These are phyloP conservation scores for Sugiyamaella boreocaroliniensis DNA, from an alignment of 805 yeast genomes.

Conservation along the genomic window DNA sequence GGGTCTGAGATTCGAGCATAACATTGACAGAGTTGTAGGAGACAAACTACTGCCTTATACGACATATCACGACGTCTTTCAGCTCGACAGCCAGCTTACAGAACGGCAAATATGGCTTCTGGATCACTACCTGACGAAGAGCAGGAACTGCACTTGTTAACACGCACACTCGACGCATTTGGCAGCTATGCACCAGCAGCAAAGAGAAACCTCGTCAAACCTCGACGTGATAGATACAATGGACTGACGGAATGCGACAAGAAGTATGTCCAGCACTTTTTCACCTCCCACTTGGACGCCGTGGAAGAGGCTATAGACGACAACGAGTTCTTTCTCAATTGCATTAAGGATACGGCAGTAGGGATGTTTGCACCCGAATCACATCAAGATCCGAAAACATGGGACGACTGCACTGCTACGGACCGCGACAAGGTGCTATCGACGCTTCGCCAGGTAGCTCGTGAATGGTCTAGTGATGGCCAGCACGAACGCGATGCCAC, in stretches of 20 bases:
- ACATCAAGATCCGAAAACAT: neutral
- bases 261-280: conserved; percentile 2
- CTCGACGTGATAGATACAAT: conserved; percentile 11
- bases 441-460: conserved; percentile 55
- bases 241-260: conserved; percentile 4
- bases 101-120: neutral
- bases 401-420: conserved; percentile 29
- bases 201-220: conserved; percentile 6
- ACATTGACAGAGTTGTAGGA: too few relatives aligned
- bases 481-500: conserved; percentile 51
- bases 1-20: too few relatives aligned
- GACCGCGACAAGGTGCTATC: conserved; percentile 55
- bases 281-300: conserved; percentile 11
- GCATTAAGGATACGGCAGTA: conserved; percentile 5
- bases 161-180: conserved; percentile 6
- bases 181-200: conserved; percentile 10
- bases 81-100: too few relatives aligned
- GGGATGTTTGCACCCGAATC: neutral
- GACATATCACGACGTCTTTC: too few relatives aligned
- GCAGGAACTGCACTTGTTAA: neutral
- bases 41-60: too few relatives aligned
- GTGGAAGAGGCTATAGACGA: conserved; percentile 14
- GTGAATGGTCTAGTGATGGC: conserved; percentile 71
- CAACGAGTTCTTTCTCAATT: conserved; percentile 20
- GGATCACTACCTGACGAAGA: neutral